Percentiles rank a stretch among this genome's conserved stretches.
These are phyloP conservation scores for Malassezia slooffiae DNA, from an alignment of 1,284 basidiomycete genomes.

Conservation along the genomic window DNA sequence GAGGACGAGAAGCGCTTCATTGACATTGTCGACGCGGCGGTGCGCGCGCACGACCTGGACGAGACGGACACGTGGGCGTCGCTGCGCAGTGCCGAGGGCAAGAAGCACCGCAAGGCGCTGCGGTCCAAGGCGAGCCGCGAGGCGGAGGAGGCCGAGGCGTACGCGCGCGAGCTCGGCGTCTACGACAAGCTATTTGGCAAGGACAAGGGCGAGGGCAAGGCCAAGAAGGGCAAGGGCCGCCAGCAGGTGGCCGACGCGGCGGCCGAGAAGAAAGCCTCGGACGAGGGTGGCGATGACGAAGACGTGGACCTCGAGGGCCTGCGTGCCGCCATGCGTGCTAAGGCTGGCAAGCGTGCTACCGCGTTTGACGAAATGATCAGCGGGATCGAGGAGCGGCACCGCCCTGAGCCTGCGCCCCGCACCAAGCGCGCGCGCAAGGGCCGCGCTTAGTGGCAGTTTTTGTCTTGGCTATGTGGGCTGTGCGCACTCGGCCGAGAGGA, in stretches of 20 bases:
- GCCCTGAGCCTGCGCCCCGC: too few relatives aligned
- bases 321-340: constrained; percentile 25
- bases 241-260: constrained; percentile 8
- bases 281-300: constrained; percentile 14
- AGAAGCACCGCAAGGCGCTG: constrained; percentile 21
- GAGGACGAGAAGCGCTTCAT: constrained; percentile 32
- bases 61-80: constrained; percentile 18
- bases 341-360: constrained; percentile 20
- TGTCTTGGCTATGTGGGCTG: too few relatives aligned
- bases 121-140: constrained; percentile 26
- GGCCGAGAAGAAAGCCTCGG: constrained; percentile 12
- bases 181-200: constrained; percentile 42
- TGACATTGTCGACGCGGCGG: constrained; percentile 24
- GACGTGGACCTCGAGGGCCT: constrained; percentile 23
- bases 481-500: too few relatives aligned
- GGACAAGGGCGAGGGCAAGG: constrained; percentile 15
- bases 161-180: constrained; percentile 40
- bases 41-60: constrained; percentile 23
- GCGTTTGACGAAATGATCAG: constrained; percentile 36
- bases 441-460: too few relatives aligned
- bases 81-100: constrained; percentile 17
- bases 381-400: constrained; percentile 30
- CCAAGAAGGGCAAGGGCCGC: constrained; percentile 11
- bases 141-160: constrained; percentile 30
- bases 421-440: constrained; percentile 23